Evolutionary conservation across 2,329 filamentous ascomycete species (phyloP).

Genomic region (Coniochaeta hoffmannii): DNA sequence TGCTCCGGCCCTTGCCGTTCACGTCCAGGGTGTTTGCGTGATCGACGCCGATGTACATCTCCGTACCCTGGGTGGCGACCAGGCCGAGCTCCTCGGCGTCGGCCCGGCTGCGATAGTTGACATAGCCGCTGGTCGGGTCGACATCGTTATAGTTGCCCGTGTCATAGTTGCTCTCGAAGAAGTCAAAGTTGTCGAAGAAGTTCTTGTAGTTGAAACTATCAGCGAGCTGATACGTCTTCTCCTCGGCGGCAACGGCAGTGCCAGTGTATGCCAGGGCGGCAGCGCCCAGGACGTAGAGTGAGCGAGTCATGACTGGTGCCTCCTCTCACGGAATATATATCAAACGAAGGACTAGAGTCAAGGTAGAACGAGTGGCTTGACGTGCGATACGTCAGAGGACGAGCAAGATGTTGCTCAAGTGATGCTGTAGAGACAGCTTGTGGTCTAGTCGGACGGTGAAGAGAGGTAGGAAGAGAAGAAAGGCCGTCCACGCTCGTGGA

Average conservation of each 20-base stretch:
- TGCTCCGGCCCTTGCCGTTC: conserved; percentile 28
- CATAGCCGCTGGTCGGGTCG: conserved; percentile 61
- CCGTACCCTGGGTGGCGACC: conserved; percentile 14
- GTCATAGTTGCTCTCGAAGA: conserved; percentile 22
- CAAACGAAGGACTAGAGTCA: conserved; percentile 11
- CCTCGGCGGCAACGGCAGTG: conserved; percentile 23
- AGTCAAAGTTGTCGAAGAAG: conserved; percentile 41
- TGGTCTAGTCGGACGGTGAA: conserved; percentile 2
- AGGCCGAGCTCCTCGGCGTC: conserved; percentile 28
- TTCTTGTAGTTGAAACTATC: conserved; percentile 34
- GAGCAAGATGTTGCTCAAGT: conserved; percentile 25
- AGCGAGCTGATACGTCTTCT: conserved; percentile 27
- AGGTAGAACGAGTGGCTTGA: conserved; percentile 30
- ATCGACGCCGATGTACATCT: conserved; percentile 3
- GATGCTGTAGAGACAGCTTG: conserved; percentile 17
- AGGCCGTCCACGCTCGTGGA: not conserved
- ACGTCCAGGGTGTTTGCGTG: not conserved
- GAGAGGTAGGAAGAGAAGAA: conserved; percentile 2
- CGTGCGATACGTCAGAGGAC: conserved; percentile 36
- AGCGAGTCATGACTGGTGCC: conserved; percentile 30
- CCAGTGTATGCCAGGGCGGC: conserved; percentile 26
- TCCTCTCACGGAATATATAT: conserved; percentile 19
- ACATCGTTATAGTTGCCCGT: conserved; percentile 13
- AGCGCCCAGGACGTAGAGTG: conserved; percentile 30
- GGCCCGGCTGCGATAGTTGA: conserved; percentile 38